phyloP scores from a whole-genome alignment of 2,329 filamentous ascomycete species.

The Rutstroemia sp. region DNA sequence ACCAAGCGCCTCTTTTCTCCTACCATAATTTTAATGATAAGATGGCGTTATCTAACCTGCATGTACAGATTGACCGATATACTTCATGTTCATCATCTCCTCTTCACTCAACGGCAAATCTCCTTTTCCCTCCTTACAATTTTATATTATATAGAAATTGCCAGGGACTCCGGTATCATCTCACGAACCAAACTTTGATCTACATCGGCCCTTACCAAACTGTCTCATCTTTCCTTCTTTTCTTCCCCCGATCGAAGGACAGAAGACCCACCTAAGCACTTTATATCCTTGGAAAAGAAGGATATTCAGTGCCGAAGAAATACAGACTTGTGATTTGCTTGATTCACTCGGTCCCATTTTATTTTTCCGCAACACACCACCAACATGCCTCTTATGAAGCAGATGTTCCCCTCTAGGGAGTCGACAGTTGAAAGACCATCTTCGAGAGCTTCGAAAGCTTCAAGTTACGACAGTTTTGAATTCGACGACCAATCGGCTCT shows the following conservation, averaged over 20 bases:
- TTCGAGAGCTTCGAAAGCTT: conserved; percentile 9
- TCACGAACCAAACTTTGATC: conserved; percentile 1
- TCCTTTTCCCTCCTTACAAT: conserved; percentile 9
- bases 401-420: conserved; percentile 18
- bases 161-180: conserved; percentile 1
- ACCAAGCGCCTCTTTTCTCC: neutral
- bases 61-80: neutral
- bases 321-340: neutral
- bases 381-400: conserved; percentile 23
- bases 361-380: neutral
- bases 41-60: neutral
- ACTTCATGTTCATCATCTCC: neutral
- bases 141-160: conserved; percentile 6
- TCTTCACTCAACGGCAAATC: neutral
- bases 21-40: conserved; percentile 9
- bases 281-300: conserved; percentile 7
- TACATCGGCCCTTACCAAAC: neutral
- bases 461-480: conserved; percentile 20
- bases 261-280: conserved; percentile 3
- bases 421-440: conserved; percentile 6
- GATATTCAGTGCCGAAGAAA: conserved; percentile 4
- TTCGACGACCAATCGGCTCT: conserved; percentile 18
- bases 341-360: conserved; percentile 2
- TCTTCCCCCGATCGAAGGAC: no score
- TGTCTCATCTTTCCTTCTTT: no score